A percentile compares a stretch with the other conserved stretches of the same genome.
Evolutionary conservation across 441 rosid genomes (phyloP).

Genomic region (Capsella rubella): DNA sequence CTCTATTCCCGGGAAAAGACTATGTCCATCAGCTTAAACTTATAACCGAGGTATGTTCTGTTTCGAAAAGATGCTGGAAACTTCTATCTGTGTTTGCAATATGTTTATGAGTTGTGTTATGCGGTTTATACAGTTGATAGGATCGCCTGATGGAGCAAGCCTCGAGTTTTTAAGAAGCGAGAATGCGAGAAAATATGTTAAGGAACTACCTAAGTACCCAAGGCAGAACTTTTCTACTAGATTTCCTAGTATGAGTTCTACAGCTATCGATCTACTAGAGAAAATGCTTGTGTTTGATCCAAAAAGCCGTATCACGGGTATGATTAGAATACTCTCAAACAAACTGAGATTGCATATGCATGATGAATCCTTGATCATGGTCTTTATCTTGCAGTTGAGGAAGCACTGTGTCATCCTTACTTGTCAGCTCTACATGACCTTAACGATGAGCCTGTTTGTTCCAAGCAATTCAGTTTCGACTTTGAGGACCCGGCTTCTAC

Average conservation of each 20-base stretch:
- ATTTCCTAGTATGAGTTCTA: conserved; percentile 59
- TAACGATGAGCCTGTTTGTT: conserved; percentile 68
- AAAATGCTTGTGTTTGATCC: conserved; percentile 85
- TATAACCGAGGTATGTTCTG: conserved; percentile 61
- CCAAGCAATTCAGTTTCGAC: conserved; percentile 65
- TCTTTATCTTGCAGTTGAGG: conserved; percentile 57
- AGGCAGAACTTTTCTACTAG: conserved; percentile 64
- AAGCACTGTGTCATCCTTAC: conserved; percentile 73
- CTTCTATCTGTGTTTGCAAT: not conserved
- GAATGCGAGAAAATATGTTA: conserved; percentile 70
- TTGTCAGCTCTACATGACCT: conserved; percentile 64
- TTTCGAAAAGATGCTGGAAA: not conserved
- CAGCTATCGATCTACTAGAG: conserved; percentile 71
- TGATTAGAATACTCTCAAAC: not conserved
- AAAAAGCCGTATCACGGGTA: conserved; percentile 76
- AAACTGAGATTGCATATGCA: not conserved
- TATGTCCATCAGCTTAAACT: conserved; percentile 79
- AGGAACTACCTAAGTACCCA: conserved; percentile 67
- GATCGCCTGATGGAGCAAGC: conserved; percentile 75
- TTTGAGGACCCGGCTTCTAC: conserved; percentile 68
- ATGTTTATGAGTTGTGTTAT: conserved; percentile 21
- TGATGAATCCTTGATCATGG: not conserved
- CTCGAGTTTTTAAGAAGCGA: conserved; percentile 76
- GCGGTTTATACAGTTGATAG: conserved; percentile 52
- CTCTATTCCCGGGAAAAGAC: conserved; percentile 78